Evolutionary conservation across 768 basidiomycete genomes (phyloP), one percentile per base, ranked within the genome.

Genomic region (Auricularia auricula-judae): DNA sequence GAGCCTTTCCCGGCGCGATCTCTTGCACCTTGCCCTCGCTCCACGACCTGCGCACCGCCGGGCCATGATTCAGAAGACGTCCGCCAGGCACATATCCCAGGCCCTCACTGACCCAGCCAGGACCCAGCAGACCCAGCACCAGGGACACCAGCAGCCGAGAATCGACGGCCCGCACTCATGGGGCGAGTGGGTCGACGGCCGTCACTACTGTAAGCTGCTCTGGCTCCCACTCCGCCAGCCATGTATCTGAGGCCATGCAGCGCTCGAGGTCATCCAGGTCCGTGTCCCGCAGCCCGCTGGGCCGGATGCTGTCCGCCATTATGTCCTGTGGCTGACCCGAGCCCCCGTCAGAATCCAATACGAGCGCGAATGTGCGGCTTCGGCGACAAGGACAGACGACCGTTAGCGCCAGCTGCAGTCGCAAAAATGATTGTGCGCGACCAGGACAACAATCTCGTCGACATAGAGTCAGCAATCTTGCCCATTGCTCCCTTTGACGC

Each of bases 361-460:
- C 85, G 94, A 53, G 95, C 94, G 61, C 84, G 94, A 68, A 95
- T 95, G 87, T 96, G 94, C 73, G 95, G 95, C 11, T 95, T 96
- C 74, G 94, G 94, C 56, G 93, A 97, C 80, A 96, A 95, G 91
- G 94, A 98, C 82, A 87, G 94, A 67, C 82, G 94, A 62, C 93
- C 94, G 0, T 80, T 97, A 63, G 93, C 93, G 0, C 95, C 94
- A 63, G 94, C 94, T 1, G 89, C 91, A 58, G 86, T 92, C 54
- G 90, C 88, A 21, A 91, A 89, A 75, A 87, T 95, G 84, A 76
- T 88, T 61, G 86, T 91, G 5, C 78, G 81, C 73, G 78, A 81
- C 66, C 82, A 87, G 47, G 86, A 92, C 72, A 80, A 87, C 66
- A 82, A 78, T 39, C 65, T 86, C 2, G 82, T 93, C 36, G 84